Base-by-base conservation (phyloP, 2,329 filamentous ascomycete species). In the Paramyrothecium roridum region DNA sequence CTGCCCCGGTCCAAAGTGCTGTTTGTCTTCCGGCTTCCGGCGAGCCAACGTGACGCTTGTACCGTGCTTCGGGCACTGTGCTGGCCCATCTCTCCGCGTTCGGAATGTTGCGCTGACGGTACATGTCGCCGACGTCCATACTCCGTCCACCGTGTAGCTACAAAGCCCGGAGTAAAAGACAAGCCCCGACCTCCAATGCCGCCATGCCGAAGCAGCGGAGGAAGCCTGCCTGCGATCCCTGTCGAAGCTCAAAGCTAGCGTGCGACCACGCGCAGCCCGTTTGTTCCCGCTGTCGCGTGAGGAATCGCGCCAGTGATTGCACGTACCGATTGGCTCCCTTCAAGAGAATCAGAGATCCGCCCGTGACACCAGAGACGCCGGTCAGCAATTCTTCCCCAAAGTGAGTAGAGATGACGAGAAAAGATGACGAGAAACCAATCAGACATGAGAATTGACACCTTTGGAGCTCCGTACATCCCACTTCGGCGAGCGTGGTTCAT, bases 191-290 rank as follows among this genome's bases (percentile, higher is more conserved):
- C 26, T 30, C 26, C 26, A 30, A 30, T 30, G 6, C 37, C 37
- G 16, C 7, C 37, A 43, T 43, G 37, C 37, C 37, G 37, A 43
- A 43, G n/a, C 37, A 43, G 37, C 37, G 37, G 37, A 43, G 37
- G n/a, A 43, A 19, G n/a, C 54, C 54, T 3, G 64, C 64, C 1
- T 66, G 68, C 61, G 57, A 70, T 58, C 48, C 70, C 53, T 58
- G 71, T 61, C 47, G 71, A 59, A 43, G 52, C 8, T 56, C 63
- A 3, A 67, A 67, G 47, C 53, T 66, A 16, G 64, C 62, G 2
- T 63, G 62, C 56, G 59, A 67, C 52, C 67, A 70, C 54, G 43
- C 53, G n/a, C 48, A 57, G 46, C 65, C 66, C 7, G 59, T 59
- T 19, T 70, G 67, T 46, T 59, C 61, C 21, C 61, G 66, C 13